Conservation (phyloP, 441 rosid species). For the Iberis amara region DNA sequence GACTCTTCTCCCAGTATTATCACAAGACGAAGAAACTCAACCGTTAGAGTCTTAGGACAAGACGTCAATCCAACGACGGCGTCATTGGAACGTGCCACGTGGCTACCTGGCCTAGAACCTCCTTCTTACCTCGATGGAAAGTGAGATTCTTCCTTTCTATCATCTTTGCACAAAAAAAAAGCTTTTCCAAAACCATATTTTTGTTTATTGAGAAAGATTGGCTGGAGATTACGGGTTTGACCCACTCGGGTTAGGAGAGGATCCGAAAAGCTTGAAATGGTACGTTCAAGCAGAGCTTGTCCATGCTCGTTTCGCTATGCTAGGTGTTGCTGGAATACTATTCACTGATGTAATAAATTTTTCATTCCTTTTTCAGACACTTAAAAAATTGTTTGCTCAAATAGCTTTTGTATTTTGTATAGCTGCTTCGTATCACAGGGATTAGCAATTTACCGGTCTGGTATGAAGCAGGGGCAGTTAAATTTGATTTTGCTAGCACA, state of each 20-base stretch:
- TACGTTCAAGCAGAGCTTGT: conserved; percentile 94
- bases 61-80: conserved; percentile 34
- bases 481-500: conserved; percentile 68
- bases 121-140: conserved; percentile 86
- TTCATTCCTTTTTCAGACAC: not conserved
- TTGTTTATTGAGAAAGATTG: conserved; percentile 32
- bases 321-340: conserved; percentile 87
- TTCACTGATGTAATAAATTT: conserved; percentile 64
- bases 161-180: not conserved
- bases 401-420: conserved; percentile 21
- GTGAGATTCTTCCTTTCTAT: conserved; percentile 36
- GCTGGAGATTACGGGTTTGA: conserved; percentile 88
- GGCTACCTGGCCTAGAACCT: conserved; percentile 94
- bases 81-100: conserved; percentile 71
- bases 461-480: conserved; percentile 22
- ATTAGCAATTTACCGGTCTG: conserved; percentile 57
- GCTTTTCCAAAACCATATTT: not conserved
- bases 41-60: conserved; percentile 22
- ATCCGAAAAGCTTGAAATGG: conserved; percentile 86
- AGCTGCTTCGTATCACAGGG: conserved; percentile 79
- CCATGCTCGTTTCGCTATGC: conserved; percentile 91
- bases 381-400: not conserved
- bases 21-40: conserved; percentile 28
- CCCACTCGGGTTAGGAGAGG: conserved; percentile 92
- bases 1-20: conserved; percentile 21